Evolutionary conservation across 2,329 filamentous ascomycete species (phyloP), one percentile per base, ranked within the genome.

Genomic region (Aureobasidium namibiae): DNA sequence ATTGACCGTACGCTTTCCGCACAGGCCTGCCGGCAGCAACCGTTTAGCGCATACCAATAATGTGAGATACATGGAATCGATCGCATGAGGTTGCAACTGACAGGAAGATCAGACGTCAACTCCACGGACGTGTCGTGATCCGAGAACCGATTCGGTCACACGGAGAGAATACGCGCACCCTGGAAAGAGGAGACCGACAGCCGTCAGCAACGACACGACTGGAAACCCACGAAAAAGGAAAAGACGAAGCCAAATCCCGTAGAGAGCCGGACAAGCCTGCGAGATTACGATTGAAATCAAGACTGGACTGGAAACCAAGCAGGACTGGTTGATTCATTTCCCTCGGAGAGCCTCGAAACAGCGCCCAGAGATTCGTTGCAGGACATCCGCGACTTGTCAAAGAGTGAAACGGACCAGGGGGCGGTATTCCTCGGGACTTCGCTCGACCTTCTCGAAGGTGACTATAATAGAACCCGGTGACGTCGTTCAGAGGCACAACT

Each of bases 341-440:
- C 16, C n/a, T 45, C 39, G 26, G 31, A 34, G 31, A 54, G 52
- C n/a, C 39, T 45, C 52, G 52, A 56, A 48, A 57, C 54, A 57
- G 33, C 33, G 42, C 54, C 54, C 54, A 57, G 54, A 18, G 26
- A 46, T 21, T 39, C 42, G 54, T 41, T 46, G 29, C 24, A 48
- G 54, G 54, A 48, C 54, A 39, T 48, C 54, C 52, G 52, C 24
- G 52, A 34, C 52, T 53, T 34, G 52, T 56, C 21, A 29, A 48
- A 48, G 26, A 48, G 54, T 57, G 54, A 57, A 57, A 57, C 54
- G 31, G 31, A 44, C 39, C 53, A 56, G 38, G 53, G 53, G 53
- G 41, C 39, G 53, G 36, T 45, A 45, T 56, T 18, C 24, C 41
- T 45, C 39, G 53, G 31, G 44, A 46, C 44, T 49, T 49, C 46